Conservation (phyloP, 495 filamentous ascomycete species). For the Aspergillus sclerotiicarbonarius region DNA sequence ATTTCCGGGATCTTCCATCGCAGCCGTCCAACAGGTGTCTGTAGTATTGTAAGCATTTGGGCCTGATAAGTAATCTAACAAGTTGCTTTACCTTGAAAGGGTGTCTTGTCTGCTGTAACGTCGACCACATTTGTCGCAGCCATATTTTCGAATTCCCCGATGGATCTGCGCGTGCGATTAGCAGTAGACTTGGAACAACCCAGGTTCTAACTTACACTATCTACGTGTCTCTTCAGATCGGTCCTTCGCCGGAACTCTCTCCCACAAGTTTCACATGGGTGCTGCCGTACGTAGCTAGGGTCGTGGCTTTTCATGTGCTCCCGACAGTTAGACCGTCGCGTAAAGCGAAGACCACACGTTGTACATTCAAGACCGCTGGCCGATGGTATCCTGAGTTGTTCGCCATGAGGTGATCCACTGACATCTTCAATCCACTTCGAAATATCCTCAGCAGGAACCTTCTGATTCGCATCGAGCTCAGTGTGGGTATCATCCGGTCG, state of each 20-base stretch:
- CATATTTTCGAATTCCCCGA: slow-evolving; percentile 67
- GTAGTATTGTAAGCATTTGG: slow-evolving; percentile 6
- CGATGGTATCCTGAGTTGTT: slow-evolving; percentile 15
- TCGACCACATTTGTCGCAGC: slow-evolving; percentile 69
- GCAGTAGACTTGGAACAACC: background rate
- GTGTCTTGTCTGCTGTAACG: slow-evolving; percentile 83
- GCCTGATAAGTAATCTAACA: background rate
- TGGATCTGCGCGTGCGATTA: slow-evolving; percentile 53
- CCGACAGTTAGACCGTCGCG: slow-evolving; percentile 85
- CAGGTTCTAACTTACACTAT: slow-evolving; percentile 57
- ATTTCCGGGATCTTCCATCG: background rate
- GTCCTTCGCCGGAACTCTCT: slow-evolving; percentile 61
- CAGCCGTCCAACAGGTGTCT: slow-evolving; percentile 20
- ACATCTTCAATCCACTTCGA: slow-evolving; percentile 14
- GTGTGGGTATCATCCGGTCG: background rate
- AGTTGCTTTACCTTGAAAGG: slow-evolving; percentile 62
- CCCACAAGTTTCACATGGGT: slow-evolving; percentile 62
- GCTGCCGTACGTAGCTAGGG: slow-evolving; percentile 66
- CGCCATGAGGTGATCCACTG: slow-evolving; percentile 15
- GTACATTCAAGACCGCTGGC: slow-evolving; percentile 64
- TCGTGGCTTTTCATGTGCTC: slow-evolving; percentile 90
- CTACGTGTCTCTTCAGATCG: slow-evolving; percentile 77
- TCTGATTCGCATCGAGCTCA: background rate
- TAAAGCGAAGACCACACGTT: slow-evolving; percentile 77
- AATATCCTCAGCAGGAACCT: slow-evolving; percentile 11